These are phyloP conservation scores for Amanita subjunquillea DNA, from an alignment of 768 basidiomycete genomes.

Conservation along the genomic window DNA sequence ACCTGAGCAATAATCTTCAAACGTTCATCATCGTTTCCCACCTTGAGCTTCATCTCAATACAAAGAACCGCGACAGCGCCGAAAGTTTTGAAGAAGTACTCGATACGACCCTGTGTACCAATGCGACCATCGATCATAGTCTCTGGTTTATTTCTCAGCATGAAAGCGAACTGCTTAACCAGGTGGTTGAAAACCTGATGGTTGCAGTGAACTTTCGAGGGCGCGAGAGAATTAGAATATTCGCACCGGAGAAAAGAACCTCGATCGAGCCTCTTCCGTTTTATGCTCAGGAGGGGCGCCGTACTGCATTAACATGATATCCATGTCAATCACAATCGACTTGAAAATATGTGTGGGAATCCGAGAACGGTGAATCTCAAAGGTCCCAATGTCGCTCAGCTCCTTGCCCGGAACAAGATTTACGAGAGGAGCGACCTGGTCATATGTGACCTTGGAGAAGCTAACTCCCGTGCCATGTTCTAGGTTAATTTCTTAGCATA, in stretches of 20 bases:
- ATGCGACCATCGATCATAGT: conserved; percentile 8
- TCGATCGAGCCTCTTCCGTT: conserved; percentile 13
- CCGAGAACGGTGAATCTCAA: conserved; percentile 14
- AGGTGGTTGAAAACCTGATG: conserved; percentile 12
- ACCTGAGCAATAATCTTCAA: conserved; percentile 13
- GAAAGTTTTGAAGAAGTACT: conserved; percentile 11
- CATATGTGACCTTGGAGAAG: conserved; percentile 1
- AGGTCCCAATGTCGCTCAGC: conserved; percentile 10
- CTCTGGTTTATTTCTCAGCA: conserved; percentile 11
- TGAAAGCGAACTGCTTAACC: conserved; percentile 9
- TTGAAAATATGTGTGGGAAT: conserved; percentile 15
- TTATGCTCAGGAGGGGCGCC: conserved; percentile 12
- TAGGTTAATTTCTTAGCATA: too few species aligned
- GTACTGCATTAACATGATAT: conserved; percentile 12
- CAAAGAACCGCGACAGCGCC: conserved; percentile 10
- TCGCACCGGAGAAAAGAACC: conserved; percentile 14
- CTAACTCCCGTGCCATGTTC: too few species aligned
- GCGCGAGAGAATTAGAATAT: conserved; percentile 7
- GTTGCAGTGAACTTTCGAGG: conserved; percentile 8
- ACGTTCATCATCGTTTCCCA: conserved; percentile 10
- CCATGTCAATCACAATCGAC: conserved; percentile 14
- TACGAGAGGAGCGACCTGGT: conserved; percentile 10
- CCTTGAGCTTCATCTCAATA: conserved; percentile 10
- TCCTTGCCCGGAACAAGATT: conserved; percentile 8
- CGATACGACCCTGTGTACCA: conserved; percentile 8